Conservation (phyloP, 495 filamentous ascomycete species). For the Penicillium diatomitis region DNA sequence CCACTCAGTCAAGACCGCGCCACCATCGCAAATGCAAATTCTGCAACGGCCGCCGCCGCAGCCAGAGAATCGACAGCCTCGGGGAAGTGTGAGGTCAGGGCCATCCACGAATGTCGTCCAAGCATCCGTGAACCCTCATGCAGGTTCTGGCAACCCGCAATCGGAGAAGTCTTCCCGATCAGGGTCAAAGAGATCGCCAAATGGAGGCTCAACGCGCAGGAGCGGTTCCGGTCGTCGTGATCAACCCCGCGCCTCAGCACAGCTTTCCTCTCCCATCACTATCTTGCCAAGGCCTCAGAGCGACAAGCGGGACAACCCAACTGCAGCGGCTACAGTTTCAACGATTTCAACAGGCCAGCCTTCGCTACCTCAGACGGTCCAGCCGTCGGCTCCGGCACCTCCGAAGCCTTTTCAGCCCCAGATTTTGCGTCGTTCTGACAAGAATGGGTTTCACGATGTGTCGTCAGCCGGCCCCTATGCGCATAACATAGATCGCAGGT, state of each 20-base stretch:
- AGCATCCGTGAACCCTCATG: constrained; percentile 41
- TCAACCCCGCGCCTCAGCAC: constrained; percentile 9
- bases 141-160: constrained; percentile 41
- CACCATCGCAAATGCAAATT: constrained; percentile 22
- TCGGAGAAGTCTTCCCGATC: constrained; percentile 32
- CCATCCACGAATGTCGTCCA: constrained; percentile 8
- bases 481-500: constrained; percentile 7
- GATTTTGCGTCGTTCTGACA: constrained; percentile 47
- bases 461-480: constrained; percentile 5
- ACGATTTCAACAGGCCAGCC: constrained; percentile 6
- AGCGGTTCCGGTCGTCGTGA: constrained; percentile 12
- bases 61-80: constrained; percentile 8
- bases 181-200: constrained; percentile 9
- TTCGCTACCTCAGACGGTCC: constrained; percentile 1
- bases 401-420: constrained; percentile 49
- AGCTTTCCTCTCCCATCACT: constrained; percentile 31
- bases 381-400: constrained; percentile 18
- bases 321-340: not conserved
- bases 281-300: constrained; percentile 36
- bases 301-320: constrained; percentile 23
- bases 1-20: constrained; percentile 14
- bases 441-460: constrained; percentile 18
- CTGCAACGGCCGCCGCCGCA: constrained; percentile 26
- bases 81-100: constrained; percentile 3
- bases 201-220: constrained; percentile 15